Base-by-base conservation (phyloP, 2,329 filamentous ascomycete genomes). In the Verticillium isaacii region DNA sequence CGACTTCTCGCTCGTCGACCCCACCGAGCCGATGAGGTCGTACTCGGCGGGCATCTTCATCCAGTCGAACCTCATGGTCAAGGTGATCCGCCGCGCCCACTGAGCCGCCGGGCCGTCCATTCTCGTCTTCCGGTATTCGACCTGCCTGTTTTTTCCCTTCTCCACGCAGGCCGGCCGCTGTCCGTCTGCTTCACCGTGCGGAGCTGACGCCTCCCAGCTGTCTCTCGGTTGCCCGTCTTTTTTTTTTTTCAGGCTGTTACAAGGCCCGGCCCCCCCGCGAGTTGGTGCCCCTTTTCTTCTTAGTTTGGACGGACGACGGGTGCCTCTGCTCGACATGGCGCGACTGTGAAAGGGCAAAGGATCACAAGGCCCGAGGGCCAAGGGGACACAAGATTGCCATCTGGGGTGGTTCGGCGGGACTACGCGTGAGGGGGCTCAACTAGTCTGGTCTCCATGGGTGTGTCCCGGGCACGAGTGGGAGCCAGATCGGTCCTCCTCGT, bases 21-120 rank as follows among this genome's bases (percentile, higher is more conserved):
- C 73, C 2, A 69, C 68, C 7, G 68, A 65, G 25, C 71, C 72
- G 7, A 74, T 72, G 71, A 70, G 67, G 7, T 70, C 73, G 1
- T 67, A 68, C 12, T 72, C 74, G 19, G 73, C 67, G 11, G 72
- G 70, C 14, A 71, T 75, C n/a, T 74, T 74, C 58, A 67, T 71
- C 1, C 73, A 74, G 56, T 73, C 71, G 7, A 67, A 73, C 3
- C 65, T 73, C 2, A 71, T 69, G 69, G 59, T 67, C 55, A 71
- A 69, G 62, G 66, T 72, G 23, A 71, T 50, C 15, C 37, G 39
- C 15, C 57, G 57, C 36, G 25, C 23, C 8, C 25, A 32, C 9
- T 58, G 45, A 52, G 11, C 12, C 12, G 45, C 9, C 12, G 7
- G 19, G 19, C 2, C 37, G 15, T 41, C 15, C 37, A n/a, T 37